These are phyloP conservation scores for Amaranthus palmeri DNA, from an alignment of 148 eudicot genomes.

Conservation along the genomic window DNA sequence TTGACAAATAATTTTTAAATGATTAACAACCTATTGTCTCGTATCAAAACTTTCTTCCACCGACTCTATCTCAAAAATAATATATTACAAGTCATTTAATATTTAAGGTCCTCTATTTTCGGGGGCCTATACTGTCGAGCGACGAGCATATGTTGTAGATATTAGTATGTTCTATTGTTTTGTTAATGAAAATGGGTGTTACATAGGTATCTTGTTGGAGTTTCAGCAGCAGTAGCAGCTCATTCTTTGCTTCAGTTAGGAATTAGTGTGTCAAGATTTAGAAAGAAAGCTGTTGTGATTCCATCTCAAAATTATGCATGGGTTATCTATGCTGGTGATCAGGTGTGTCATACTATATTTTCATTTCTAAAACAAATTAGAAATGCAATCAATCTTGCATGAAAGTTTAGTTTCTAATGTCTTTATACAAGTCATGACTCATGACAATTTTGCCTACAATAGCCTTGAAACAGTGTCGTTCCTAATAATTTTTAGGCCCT, in stretches of 20 bases:
- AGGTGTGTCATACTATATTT: slow-evolving; percentile 34
- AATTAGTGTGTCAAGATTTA: slow-evolving; percentile 39
- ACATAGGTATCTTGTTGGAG: slow-evolving; percentile 77
- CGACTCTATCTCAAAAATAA: too few species aligned
- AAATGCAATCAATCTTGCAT: not conserved
- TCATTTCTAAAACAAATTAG: not conserved
- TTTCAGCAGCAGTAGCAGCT: slow-evolving; percentile 62
- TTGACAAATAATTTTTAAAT: too few species aligned
- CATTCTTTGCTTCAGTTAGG: slow-evolving; percentile 71
- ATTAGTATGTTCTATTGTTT: too few species aligned
- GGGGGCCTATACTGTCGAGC: too few species aligned
- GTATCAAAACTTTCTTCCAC: too few species aligned
- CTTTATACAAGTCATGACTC: not conserved
- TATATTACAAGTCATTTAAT: too few species aligned
- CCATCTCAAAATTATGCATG: slow-evolving; percentile 70
- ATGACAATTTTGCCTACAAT: not conserved
- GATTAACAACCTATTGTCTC: too few species aligned
- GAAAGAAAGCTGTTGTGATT: slow-evolving; percentile 42
- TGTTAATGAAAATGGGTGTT: too few species aligned
- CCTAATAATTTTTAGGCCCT: too few species aligned
- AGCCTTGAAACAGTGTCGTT: too few species aligned
- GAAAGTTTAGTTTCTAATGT: not conserved
- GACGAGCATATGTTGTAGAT: too few species aligned
- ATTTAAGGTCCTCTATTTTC: too few species aligned
- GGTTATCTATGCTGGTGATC: slow-evolving; percentile 81